Percentiles rank a stretch among this genome's conserved stretches.
Conservation (phyloP, 768 basidiomycete genomes). For the Panus rudis region DNA sequence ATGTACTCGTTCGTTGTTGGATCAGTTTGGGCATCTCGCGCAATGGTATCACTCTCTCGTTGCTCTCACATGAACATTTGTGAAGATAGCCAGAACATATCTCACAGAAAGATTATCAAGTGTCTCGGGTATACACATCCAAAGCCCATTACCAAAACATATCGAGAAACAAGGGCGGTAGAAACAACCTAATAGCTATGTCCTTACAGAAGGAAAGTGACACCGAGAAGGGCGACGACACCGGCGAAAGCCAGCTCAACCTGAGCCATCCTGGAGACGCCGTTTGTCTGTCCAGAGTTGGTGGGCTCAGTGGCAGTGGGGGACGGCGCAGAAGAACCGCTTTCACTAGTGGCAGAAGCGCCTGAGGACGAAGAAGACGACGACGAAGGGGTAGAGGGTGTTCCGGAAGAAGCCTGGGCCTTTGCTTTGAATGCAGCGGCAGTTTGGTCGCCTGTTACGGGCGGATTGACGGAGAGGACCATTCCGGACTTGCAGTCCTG, state of each 20-base stretch:
- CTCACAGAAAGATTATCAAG: no score
- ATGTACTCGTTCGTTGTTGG: no score
- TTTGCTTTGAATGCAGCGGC: constrained; percentile 9
- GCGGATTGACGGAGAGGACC: constrained; percentile 14
- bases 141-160: no score
- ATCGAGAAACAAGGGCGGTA: no score
- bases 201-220: constrained; percentile 1
- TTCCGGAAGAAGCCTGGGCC: constrained; percentile 7
- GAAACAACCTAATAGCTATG: no score
- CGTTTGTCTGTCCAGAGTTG: neutral
- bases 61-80: no score
- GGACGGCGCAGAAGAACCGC: no score
- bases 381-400: neutral
- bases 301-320: neutral
- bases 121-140: no score
- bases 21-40: no score
- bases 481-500: constrained; percentile 12
- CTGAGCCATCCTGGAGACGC: neutral
- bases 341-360: no score
- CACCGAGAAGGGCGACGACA: constrained; percentile 6
- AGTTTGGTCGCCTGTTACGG: constrained; percentile 9
- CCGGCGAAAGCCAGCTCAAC: constrained; percentile 8
- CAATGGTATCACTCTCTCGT: no score
- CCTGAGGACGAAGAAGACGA: neutral
- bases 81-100: no score